Conservation (phyloP, 2,329 filamentous ascomycete species). For the Penicillium brasilianum region DNA sequence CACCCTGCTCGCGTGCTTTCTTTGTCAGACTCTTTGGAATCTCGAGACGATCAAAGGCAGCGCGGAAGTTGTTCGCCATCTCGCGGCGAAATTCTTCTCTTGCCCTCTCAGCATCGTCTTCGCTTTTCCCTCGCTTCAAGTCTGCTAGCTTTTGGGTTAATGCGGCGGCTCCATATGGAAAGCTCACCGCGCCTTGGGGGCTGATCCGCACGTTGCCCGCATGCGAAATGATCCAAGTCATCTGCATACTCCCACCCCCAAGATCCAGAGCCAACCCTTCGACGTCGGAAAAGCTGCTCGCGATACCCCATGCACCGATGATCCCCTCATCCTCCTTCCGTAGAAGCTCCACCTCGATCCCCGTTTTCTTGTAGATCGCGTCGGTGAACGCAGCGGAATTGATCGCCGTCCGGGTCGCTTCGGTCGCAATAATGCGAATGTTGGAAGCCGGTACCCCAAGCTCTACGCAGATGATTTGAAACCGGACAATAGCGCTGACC, state of each 20-base stretch:
- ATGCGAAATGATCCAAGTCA: slow-evolving; percentile 67
- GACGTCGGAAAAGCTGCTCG: slow-evolving; percentile 72
- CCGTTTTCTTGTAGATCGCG: slow-evolving; percentile 66
- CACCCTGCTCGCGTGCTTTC: slow-evolving; percentile 51
- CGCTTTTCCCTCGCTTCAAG: slow-evolving; percentile 43
- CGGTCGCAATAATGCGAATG: slow-evolving; percentile 80
- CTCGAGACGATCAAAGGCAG: slow-evolving; percentile 63
- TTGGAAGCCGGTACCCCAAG: slow-evolving; percentile 68
- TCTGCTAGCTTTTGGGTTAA: slow-evolving; percentile 61
- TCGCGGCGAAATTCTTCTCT: slow-evolving; percentile 41
- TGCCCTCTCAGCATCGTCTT: slow-evolving; percentile 49
- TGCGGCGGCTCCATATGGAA: slow-evolving; percentile 72
- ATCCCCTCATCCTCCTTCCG: slow-evolving; percentile 78
- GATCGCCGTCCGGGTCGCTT: slow-evolving; percentile 78
- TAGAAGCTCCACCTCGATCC: slow-evolving; percentile 72
- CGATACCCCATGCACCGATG: slow-evolving; percentile 80
- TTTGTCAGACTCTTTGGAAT: slow-evolving; percentile 61
- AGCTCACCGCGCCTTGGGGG: slow-evolving; percentile 63
- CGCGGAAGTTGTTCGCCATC: slow-evolving; percentile 62
- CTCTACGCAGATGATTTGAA: slow-evolving; percentile 70
- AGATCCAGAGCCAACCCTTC: slow-evolving; percentile 82
- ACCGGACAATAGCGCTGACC: slow-evolving; percentile 68
- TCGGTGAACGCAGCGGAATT: slow-evolving; percentile 73
- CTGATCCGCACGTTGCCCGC: slow-evolving; percentile 58
- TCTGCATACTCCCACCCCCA: slow-evolving; percentile 71